Conservation (phyloP, 805 yeast genomes). For the Torulaspora delbrueckii region DNA sequence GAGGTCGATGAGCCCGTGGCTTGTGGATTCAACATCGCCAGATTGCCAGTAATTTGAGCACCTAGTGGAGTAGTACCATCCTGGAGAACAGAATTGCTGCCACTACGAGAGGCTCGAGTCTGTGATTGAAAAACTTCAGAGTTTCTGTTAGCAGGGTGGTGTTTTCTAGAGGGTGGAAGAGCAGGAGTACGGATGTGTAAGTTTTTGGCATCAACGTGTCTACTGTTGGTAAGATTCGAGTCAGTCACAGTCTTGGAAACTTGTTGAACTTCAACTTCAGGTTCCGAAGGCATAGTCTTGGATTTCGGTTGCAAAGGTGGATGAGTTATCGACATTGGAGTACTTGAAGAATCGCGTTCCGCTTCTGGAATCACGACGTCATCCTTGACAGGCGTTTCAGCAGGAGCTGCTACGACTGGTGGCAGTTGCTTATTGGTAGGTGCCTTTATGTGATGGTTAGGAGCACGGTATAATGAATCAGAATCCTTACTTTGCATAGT, state of each 20-base stretch:
- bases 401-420: conserved; percentile 8
- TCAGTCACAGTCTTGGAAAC: neutral
- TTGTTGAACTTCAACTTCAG: conserved; percentile 8
- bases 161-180: conserved; percentile 56
- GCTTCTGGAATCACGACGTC: conserved; percentile 1
- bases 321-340: conserved; percentile 31
- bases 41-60: conserved; percentile 32
- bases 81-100: conserved; percentile 1
- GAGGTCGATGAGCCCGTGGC: conserved; percentile 40
- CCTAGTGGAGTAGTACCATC: conserved; percentile 14
- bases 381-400: conserved; percentile 8
- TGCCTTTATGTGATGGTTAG: conserved; percentile 2
- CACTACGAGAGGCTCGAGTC: conserved; percentile 12
- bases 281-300: conserved; percentile 21
- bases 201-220: conserved; percentile 15
- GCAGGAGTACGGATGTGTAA: conserved; percentile 44
- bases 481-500: conserved; percentile 11
- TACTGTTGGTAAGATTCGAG: neutral
- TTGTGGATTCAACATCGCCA: conserved; percentile 39
- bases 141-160: conserved; percentile 31
- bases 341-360: conserved; percentile 5
- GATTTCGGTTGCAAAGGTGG: conserved; percentile 37
- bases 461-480: conserved; percentile 7
- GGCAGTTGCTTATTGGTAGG: conserved; percentile 1
- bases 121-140: conserved; percentile 30